Base-by-base conservation (phyloP, 2,329 filamentous ascomycete species). In the Orbilia oligospora region DNA sequence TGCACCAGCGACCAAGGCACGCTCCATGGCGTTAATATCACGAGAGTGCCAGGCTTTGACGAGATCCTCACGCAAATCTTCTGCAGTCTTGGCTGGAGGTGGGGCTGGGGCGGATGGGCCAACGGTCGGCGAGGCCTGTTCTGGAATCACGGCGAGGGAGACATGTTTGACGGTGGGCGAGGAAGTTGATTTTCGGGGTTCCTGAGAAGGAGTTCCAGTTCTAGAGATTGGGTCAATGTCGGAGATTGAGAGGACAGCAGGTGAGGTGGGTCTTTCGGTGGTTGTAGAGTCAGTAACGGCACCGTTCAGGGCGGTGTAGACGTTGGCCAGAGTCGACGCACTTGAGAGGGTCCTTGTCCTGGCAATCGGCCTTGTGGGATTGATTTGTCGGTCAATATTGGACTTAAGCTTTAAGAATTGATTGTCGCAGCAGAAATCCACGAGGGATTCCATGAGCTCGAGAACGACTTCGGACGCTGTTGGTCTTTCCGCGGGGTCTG, bases 21-120 rank as follows among this genome's bases (percentile, higher is more conserved):
- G 63, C 18, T 78, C 75, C 75, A 78, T 78, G 14, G 75, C 75
- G 63, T 78, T 78, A 67, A 78, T 78, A 41, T 78, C 75, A 30
- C 75, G 75, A 58, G 75, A 78, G 64, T 78, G 71, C 75, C 75
- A 78, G 3, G 75, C 75, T 44, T 72, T 78, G 53, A 66, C 22
- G 10, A 78, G 53, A 5, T 78, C 75, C n/a, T 78, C 68, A 49
- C 68, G 75, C 20, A 78, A 67, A 6, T 78, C 75, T 44, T 78
- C 75, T 5, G 75, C 53, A 0, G 75, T 64, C 41, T 68, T 64
- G 5, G 49, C 27, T 61, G 61, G 38, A 51, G 49, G 48, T 48
- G 33, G 49, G 12, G 38, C 51, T 5, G 65, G 66, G 33, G 51
- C 51, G 22, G 51, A 44, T 16, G 66, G 66, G 5, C 51, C 38